phyloP scores from a whole-genome alignment of 306 rosid species.

The Corylus heterophylla region DNA sequence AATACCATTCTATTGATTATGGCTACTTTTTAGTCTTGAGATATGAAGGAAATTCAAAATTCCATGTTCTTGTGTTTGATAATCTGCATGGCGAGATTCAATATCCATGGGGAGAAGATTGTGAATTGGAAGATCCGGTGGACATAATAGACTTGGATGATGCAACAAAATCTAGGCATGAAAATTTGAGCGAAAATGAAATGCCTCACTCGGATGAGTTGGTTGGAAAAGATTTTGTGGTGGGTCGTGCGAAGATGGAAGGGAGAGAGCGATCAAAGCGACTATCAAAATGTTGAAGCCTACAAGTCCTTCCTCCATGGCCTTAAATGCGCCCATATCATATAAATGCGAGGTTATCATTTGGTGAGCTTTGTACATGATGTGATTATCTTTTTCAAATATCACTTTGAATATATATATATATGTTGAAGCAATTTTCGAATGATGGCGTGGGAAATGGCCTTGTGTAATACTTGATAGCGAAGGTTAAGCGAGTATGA shows the following conservation, averaged over 20 bases:
- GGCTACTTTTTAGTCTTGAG: slow-evolving; percentile 26
- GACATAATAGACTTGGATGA: too few relatives aligned
- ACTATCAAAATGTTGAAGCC: slow-evolving; percentile 7
- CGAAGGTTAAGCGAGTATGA: too few relatives aligned
- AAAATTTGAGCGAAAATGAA: too few relatives aligned
- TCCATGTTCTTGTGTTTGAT: slow-evolving; percentile 18
- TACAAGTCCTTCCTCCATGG: slow-evolving; percentile 9
- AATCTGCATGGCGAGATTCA: slow-evolving; percentile 22
- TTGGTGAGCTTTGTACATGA: not conserved
- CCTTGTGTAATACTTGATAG: too few relatives aligned
- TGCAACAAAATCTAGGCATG: too few relatives aligned
- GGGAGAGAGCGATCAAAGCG: not conserved
- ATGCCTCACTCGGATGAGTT: not conserved
- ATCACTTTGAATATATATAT: too few relatives aligned
- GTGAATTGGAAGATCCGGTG: not conserved
- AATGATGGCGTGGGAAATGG: too few relatives aligned
- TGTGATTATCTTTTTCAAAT: not conserved
- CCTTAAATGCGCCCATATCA: not conserved
- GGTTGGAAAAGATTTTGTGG: too few relatives aligned
- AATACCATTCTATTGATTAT: slow-evolving; percentile 4
- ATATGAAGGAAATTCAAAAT: slow-evolving; percentile 20
- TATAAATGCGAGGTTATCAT: not conserved
- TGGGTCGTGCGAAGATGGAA: not conserved
- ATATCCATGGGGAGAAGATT: slow-evolving; percentile 1
- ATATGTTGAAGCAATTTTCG: too few relatives aligned